Percentiles rank a stretch among this genome's conserved stretches.
Evolutionary conservation across 1,284 basidiomycete species (phyloP).

Genomic region (Rhizoctonia solani): DNA sequence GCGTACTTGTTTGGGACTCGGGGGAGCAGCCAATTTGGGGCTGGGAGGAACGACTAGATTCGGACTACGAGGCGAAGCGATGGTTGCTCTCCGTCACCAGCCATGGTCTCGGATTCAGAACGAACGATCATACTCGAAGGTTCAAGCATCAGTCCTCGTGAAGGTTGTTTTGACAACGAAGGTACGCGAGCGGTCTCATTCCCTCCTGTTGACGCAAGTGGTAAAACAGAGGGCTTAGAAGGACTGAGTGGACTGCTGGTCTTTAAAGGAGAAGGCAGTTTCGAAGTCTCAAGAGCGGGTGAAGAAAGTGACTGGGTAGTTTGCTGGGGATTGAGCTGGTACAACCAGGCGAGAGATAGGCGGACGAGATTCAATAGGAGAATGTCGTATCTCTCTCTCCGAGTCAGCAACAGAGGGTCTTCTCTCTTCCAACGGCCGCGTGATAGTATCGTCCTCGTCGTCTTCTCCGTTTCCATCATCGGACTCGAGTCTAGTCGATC

Average conservation of each 20-base stretch:
- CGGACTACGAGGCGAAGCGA: conserved; percentile 37
- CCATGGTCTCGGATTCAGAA: no score
- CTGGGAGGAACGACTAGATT: conserved; percentile 36
- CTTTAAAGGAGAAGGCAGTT: conserved; percentile 14
- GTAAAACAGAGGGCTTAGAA: not conserved
- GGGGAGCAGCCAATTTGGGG: conserved; percentile 38
- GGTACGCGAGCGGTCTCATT: not conserved
- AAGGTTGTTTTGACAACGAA: not conserved
- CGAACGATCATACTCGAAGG: no score
- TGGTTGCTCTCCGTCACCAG: no score
- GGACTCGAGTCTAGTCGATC: not conserved
- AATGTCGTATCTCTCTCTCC: no score
- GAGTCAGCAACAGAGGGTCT: not conserved
- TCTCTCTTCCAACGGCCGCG: conserved; percentile 1
- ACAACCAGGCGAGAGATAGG: conserved; percentile 38
- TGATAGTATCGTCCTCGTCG: conserved; percentile 20
- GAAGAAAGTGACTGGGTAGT: conserved; percentile 30
- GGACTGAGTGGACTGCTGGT: no score
- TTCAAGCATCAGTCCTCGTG: no score
- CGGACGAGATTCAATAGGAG: no score
- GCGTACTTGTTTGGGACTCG: conserved; percentile 44
- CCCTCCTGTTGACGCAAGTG: not conserved
- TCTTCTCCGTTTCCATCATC: not conserved
- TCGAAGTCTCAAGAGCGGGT: conserved; percentile 22
- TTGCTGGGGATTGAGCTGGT: not conserved